Conservation (phyloP, 768 basidiomycete species). For the Tylopilus sp. region DNA sequence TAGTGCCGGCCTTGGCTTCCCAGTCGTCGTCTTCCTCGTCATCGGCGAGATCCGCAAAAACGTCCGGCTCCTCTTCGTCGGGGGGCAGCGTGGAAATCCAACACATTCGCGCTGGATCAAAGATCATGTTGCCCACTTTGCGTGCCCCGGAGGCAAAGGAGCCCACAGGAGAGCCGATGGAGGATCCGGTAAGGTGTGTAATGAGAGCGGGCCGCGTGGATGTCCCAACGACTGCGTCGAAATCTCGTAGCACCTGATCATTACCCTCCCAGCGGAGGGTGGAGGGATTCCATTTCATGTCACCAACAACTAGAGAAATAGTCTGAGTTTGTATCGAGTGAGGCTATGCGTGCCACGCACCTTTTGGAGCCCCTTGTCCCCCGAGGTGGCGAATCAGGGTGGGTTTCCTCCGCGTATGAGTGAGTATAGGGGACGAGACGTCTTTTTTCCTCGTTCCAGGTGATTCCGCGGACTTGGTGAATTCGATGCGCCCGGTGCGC, state of each 20-base stretch:
- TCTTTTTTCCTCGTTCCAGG: constrained; percentile 56
- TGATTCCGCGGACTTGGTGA: constrained; percentile 40
- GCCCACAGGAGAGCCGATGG: constrained; percentile 73
- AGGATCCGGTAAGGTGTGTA: constrained; percentile 88
- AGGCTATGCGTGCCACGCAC: constrained; percentile 39
- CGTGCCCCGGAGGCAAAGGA: constrained; percentile 75
- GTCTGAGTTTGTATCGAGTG: constrained; percentile 12
- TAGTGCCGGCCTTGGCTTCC: constrained; percentile 76
- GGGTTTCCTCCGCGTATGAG: constrained; percentile 65
- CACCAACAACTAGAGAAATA: constrained; percentile 70
- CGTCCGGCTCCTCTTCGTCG: constrained; percentile 92
- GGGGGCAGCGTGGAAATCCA: constrained; percentile 86
- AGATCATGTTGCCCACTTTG: constrained; percentile 97
- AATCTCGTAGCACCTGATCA: constrained; percentile 85
- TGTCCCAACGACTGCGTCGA: constrained; percentile 75
- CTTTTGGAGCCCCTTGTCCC: constrained; percentile 63
- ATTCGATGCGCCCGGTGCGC: constrained; percentile 56
- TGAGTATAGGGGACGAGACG: constrained; percentile 40
- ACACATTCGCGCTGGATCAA: constrained; percentile 92
- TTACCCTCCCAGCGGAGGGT: constrained; percentile 97
- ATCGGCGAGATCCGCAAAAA: constrained; percentile 90
- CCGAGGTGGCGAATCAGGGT: constrained; percentile 86
- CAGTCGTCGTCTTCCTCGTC: constrained; percentile 77
- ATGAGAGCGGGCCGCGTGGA: constrained; percentile 94
- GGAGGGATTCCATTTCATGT: constrained; percentile 96